These are phyloP conservation scores for Artemisia annua DNA, from an alignment of 129 eudicot genomes.

Conservation along the genomic window DNA sequence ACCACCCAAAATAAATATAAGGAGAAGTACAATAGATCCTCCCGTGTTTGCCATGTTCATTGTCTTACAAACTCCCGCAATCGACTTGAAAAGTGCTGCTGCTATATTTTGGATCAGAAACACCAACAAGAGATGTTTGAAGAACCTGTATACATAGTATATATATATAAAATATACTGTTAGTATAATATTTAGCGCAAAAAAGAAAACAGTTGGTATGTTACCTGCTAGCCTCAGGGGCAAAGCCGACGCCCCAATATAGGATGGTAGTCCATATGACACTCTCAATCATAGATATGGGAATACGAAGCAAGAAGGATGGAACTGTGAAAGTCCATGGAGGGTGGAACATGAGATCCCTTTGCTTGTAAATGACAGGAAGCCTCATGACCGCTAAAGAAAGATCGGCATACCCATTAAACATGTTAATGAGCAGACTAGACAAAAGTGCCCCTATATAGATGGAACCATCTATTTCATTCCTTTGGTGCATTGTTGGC, in stretches of 20 bases:
- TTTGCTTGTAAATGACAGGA: constrained; percentile 94
- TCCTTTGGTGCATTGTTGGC: constrained; percentile 43
- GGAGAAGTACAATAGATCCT: constrained; percentile 61
- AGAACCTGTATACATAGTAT: constrained; percentile 58
- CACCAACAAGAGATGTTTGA: constrained; percentile 72
- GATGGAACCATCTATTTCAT: constrained; percentile 64
- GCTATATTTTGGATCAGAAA: constrained; percentile 88
- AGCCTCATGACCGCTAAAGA: constrained; percentile 62
- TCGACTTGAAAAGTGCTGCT: constrained; percentile 70
- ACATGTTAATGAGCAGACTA: constrained; percentile 64
- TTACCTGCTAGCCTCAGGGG: constrained; percentile 88
- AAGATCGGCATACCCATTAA: constrained; percentile 81
- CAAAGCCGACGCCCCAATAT: constrained; percentile 69
- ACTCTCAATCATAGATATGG: constrained; percentile 75
- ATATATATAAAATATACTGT: neutral
- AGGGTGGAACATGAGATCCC: constrained; percentile 84
- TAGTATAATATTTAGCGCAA: neutral
- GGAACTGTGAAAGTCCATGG: constrained; percentile 84
- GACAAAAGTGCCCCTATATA: constrained; percentile 66
- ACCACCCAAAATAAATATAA: constrained; percentile 77
- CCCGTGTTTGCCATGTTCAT: constrained; percentile 76
- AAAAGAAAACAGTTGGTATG: neutral
- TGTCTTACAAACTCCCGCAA: constrained; percentile 74
- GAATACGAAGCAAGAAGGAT: constrained; percentile 59
- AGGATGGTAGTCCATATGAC: constrained; percentile 53